These are phyloP conservation scores for Pyrenophora tritici-repentis DNA, from an alignment of 2,329 filamentous ascomycete genomes.

Conservation along the genomic window DNA sequence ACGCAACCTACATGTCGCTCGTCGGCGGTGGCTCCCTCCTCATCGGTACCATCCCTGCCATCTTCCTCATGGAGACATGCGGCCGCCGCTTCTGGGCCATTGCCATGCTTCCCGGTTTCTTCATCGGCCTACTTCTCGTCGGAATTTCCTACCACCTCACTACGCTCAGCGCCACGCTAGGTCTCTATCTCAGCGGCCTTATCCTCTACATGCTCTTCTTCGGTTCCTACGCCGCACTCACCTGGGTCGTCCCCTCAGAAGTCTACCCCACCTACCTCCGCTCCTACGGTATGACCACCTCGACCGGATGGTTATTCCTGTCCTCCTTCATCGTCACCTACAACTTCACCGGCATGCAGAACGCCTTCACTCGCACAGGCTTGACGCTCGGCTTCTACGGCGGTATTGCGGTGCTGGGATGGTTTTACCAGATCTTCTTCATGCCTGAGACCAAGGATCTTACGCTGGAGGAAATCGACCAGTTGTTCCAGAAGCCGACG, in stretches of 20 bases:
- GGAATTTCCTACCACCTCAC: constrained; percentile 66
- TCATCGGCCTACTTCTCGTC: constrained; percentile 69
- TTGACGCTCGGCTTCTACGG: constrained; percentile 74
- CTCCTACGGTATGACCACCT: constrained; percentile 74
- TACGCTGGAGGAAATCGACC: constrained; percentile 72
- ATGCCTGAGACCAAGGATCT: constrained; percentile 76
- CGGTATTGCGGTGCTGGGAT: constrained; percentile 71
- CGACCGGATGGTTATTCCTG: constrained; percentile 70
- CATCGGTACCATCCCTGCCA: constrained; percentile 69
- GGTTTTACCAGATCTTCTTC: constrained; percentile 74
- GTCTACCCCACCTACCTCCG: constrained; percentile 75
- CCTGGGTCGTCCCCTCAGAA: constrained; percentile 61
- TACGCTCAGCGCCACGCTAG: constrained; percentile 54
- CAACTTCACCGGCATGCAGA: constrained; percentile 73
- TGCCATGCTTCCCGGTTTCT: constrained; percentile 72
- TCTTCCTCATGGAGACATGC: constrained; percentile 73
- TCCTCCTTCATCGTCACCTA: constrained; percentile 75
- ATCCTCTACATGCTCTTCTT: constrained; percentile 52
- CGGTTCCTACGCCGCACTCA: constrained; percentile 44
- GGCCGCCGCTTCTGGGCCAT: constrained; percentile 77
- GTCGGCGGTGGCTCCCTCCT: constrained; percentile 71
- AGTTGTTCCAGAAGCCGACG: constrained; percentile 68
- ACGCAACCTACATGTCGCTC: constrained; percentile 72
- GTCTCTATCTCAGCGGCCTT: constrained; percentile 69
- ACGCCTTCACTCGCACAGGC: constrained; percentile 68